Percentiles rank a stretch among this genome's conserved stretches.
phyloP scores from a whole-genome alignment of 164 flowering plant species.

The Chimonanthus salicifolius region DNA sequence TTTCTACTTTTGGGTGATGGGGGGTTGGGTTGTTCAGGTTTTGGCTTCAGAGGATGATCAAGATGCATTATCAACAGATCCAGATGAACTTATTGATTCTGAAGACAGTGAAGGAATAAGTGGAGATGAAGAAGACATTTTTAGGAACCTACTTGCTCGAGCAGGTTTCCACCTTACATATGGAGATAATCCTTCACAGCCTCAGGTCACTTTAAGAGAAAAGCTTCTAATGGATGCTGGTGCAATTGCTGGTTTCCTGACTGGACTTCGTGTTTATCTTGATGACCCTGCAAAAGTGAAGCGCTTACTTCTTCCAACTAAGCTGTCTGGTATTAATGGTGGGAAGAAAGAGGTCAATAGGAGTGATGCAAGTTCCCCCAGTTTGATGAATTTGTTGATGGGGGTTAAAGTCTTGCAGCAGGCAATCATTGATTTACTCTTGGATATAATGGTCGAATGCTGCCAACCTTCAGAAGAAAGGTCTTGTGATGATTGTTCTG shows the following conservation, averaged over 20 bases:
- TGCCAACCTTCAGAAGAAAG: constrained; percentile 93
- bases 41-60: constrained; percentile 97
- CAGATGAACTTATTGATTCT: constrained; percentile 93
- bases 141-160: constrained; percentile 85
- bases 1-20: too few species aligned
- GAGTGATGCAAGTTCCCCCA: constrained; percentile 77
- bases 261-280: constrained; percentile 98
- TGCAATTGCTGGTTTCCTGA: constrained; percentile 94
- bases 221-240: constrained; percentile 99
- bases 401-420: constrained; percentile 98
- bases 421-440: constrained; percentile 89
- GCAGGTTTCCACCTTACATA: constrained; percentile 95
- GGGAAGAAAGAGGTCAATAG: constrained; percentile 55
- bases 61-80: constrained; percentile 95
- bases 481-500: constrained; percentile 46
- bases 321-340: constrained; percentile 66
- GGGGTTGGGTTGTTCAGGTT: constrained; percentile 41
- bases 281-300: constrained; percentile 99
- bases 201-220: constrained; percentile 91
- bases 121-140: constrained; percentile 97
- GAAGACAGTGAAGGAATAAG: constrained; percentile 96
- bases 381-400: constrained; percentile 97
- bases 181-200: constrained; percentile 94
- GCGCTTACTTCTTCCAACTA: constrained; percentile 93
- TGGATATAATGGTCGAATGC: constrained; percentile 98